Base-by-base conservation (phyloP, 345 rosid genomes). In the Leavenworthia alabamica region DNA sequence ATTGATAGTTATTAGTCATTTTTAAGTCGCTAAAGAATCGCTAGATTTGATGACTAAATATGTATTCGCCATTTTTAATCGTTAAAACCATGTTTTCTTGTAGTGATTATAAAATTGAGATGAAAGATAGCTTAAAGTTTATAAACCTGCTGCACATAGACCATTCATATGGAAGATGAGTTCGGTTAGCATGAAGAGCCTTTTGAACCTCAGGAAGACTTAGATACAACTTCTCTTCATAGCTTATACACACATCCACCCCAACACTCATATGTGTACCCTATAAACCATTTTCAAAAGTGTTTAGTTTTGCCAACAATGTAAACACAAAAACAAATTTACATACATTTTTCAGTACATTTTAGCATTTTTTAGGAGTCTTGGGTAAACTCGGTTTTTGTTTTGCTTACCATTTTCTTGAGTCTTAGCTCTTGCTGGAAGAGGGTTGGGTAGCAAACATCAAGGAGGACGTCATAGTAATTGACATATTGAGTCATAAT, bases 131-230 rank as follows among this genome's bases (percentile, higher is more conserved):
- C 2, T 58, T 3, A 40, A 50, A 32, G 24, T 4, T 14, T 23
- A 10, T 73, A n/a, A n/a, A 86, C 96, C 68, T 4, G 40, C 89
- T 84, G 73, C 98, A 91, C 95, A 85, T 86, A n/a, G 85, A 60
- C 98, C 97, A 89, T 8, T 36, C 3, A 66, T 86, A 79, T 16
- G 89, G 81, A 17, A 86, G 71, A 20, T 67, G 69, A 26, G 96
- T 89, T 13, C 85, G 79, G 66, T 89, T 92, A 0, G 96, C 95
- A 63, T 89, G 97, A 70, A 92, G 94, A 52, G 95, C 97, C 73
- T 76, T 74, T 77, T 89, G 98, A 58, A 92, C 98, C 73, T 82
- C 86, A 4, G 94, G 91, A 43, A 89, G 89, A 79, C 80, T 89
- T 66, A 92, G 68, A 75, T 92, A 89, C 74, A 86, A 71, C 11